These are phyloP conservation scores for Neurospora sp. DNA, from an alignment of 495 filamentous ascomycete genomes.

Conservation along the genomic window DNA sequence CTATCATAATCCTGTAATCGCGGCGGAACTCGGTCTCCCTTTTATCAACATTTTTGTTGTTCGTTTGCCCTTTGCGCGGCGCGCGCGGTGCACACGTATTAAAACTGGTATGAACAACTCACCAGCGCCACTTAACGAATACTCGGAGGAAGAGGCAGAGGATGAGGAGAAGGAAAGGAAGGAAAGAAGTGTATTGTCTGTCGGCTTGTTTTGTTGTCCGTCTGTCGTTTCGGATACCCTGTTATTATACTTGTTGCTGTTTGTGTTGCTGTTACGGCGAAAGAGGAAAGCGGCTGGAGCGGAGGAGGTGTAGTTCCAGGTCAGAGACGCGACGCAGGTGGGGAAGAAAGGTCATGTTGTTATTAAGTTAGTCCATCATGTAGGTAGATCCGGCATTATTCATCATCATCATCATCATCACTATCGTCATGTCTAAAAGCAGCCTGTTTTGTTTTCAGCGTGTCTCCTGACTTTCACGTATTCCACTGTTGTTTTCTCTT, in stretches of 20 bases:
- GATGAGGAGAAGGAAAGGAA: neutral
- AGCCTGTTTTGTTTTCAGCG: neutral
- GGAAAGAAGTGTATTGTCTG: neutral
- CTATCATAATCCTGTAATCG: neutral
- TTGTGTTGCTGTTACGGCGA: neutral
- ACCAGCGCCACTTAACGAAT: neutral
- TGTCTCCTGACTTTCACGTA: neutral
- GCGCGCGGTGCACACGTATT: neutral
- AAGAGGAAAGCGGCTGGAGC: neutral
- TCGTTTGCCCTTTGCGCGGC: neutral
- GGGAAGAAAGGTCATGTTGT: neutral
- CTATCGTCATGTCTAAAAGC: neutral
- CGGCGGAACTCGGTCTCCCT: neutral
- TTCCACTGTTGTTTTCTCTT: neutral
- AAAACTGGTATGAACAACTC: neutral
- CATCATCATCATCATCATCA: neutral
- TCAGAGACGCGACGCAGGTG: neutral
- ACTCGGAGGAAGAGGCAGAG: neutral
- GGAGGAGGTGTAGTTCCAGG: neutral
- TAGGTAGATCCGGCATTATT: neutral
- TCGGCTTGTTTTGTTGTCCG: neutral
- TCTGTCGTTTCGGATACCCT: neutral
- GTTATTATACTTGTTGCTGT: neutral
- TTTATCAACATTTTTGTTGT: neutral
- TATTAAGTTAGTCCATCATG: neutral